A percentile compares a stretch with the other conserved stretches of the same genome.
phyloP scores from a whole-genome alignment of 1,284 basidiomycete species.

The Ustilago nuda region DNA sequence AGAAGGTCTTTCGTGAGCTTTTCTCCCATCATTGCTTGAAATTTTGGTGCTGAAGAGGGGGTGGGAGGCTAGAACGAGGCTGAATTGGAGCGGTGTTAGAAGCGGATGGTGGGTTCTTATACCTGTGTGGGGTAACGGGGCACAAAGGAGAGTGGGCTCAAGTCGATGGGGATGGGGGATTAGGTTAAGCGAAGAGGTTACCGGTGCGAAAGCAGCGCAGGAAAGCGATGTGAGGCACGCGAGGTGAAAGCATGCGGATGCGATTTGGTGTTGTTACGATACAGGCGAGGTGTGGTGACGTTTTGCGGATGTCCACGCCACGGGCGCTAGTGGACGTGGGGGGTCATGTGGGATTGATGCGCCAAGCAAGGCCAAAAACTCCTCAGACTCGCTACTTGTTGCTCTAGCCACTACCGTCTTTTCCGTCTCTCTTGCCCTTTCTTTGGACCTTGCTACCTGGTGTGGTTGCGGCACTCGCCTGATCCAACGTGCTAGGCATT shows the following conservation, averaged over 20 bases:
- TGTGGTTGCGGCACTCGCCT: background rate
- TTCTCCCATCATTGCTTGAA: conserved; percentile 14
- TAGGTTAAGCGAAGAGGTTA: too few species aligned
- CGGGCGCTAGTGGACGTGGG: background rate
- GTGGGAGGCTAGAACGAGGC: background rate
- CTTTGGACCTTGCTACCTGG: background rate
- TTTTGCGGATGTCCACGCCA: background rate
- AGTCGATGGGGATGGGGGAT: too few species aligned
- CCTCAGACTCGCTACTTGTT: background rate
- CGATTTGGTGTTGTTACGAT: too few species aligned
- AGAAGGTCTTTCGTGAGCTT: conserved; percentile 10
- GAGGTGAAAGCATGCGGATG: too few species aligned
- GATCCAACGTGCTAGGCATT: too few species aligned
- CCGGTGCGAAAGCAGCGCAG: too few species aligned
- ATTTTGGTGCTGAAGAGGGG: background rate
- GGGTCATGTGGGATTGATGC: background rate
- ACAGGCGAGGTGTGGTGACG: too few species aligned
- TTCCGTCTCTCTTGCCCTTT: background rate
- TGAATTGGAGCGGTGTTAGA: background rate
- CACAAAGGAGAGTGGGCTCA: too few species aligned
- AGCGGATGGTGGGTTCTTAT: background rate
- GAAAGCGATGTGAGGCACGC: too few species aligned
- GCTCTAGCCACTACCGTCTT: background rate
- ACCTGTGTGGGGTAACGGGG: background rate
- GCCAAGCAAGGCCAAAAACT: background rate